Conservation (phyloP, 2,329 filamentous ascomycete genomes). For the Cordyceps cicadae region DNA sequence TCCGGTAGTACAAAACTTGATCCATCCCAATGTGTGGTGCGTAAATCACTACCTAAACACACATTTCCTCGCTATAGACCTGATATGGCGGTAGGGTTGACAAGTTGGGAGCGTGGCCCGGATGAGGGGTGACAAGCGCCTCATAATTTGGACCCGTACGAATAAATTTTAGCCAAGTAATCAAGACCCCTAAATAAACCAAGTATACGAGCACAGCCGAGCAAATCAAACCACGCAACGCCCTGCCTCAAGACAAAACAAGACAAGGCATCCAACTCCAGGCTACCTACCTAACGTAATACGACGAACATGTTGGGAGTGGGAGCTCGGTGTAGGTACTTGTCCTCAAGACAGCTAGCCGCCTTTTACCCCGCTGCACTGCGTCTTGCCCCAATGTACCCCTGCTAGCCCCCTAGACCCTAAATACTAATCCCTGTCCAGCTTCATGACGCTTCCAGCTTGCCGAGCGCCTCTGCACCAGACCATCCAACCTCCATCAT, state of each 20-base stretch:
- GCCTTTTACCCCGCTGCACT: background rate
- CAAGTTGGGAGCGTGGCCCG: too few relatives aligned
- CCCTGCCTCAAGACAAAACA: too few relatives aligned
- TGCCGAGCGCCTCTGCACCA: background rate
- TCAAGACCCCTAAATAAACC: too few relatives aligned
- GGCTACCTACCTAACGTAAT: too few relatives aligned
- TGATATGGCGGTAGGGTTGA: too few relatives aligned
- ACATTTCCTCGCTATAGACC: background rate
- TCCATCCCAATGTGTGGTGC: background rate
- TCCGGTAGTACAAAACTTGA: background rate
- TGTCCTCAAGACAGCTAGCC: background rate
- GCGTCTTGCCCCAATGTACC: background rate
- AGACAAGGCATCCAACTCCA: too few relatives aligned
- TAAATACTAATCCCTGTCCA: background rate
- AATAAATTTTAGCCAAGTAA: too few relatives aligned
- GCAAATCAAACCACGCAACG: too few relatives aligned
- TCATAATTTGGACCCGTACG: too few relatives aligned
- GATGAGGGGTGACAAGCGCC: too few relatives aligned
- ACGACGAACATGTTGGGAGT: too few relatives aligned
- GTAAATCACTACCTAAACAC: background rate
- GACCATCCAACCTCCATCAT: conserved; percentile 1
- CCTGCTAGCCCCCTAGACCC: conserved; percentile 1
- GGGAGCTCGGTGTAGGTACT: background rate
- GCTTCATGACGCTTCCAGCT: conserved; percentile 6
- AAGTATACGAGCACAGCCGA: too few relatives aligned